Evolutionary conservation across 139 green algal species (phyloP), one percentile per base, ranked within the genome.

Genomic region (Chlamydomonas sphaeroides): DNA sequence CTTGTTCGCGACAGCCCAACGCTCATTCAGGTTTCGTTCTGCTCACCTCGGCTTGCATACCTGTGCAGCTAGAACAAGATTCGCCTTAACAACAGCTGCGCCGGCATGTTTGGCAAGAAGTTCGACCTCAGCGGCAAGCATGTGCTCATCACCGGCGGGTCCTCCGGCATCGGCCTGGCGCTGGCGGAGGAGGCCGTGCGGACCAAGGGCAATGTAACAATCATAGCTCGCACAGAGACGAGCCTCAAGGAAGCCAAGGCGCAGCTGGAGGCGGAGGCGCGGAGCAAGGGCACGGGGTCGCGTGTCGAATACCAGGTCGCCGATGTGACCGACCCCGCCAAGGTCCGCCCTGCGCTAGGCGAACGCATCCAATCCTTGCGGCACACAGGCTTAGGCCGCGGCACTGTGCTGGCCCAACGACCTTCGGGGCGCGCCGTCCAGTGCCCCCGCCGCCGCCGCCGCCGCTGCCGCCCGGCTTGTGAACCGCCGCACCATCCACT

Each of bases 111-210:
- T 21, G 45, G 33, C 20, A 74, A 74, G 23, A 66, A 86, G 65
- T 15, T 76, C 17, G 73, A 89, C 10, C 71, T 92, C 33, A 32
- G n/a, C 1, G 90, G 89, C 41, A 91, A 93, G 41, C 94, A 97
- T 81, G 92, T 96, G 0, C 68, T 96, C 28, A 94, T 97, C 69
- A 97, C 94, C 3, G 94, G 94, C 2, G 94, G 93, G 3, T 94
- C 88, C 1, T 89, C 93, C 35, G 94, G 94, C 14, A 85, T 97
- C 42, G 94, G 94, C 0, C 65, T 94, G 15, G 86, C 83, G 2
- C 35, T 97, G 0, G 94, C 92, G 1, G 28, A 88, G 39, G 49
- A 90, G 11, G 85, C 90, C 5, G 59, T 89, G 3, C 56, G 32
- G 35, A 15, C 39, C 4, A 75, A 74, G 28, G 65, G 45, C 21